Evolutionary conservation across 2,329 filamentous ascomycete genomes (phyloP), one percentile per base, ranked within the genome.

Genomic region (Trichoderma hamatum): DNA sequence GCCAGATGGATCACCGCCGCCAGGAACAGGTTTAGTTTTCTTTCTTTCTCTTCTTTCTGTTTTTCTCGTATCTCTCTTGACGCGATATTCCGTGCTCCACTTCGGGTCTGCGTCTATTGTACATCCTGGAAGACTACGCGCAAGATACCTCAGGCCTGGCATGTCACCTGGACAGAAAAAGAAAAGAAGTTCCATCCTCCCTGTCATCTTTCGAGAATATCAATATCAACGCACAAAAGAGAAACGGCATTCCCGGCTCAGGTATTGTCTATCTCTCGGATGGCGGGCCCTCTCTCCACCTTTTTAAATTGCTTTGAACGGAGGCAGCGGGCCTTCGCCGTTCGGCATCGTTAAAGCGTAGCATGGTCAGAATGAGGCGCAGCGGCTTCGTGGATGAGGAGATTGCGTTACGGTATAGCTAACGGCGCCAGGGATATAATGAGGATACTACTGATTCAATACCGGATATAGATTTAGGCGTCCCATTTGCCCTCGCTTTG

Each of bases 1-100:
- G 43, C 51, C 55, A 49, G 63, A 67, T 67, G 26, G 43, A 59
- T 56, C 54, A 55, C 43, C 24, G 21, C 43, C 43, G 56, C 32
- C 65, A 67, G 65, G 65, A 67, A 67, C 65, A 61, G 56, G 65
- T 43, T 32, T 52, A 67, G 56, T 61, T 61, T 59, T 67, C 30
- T 21, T 51, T 24, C 10, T 9, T 36, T 52, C 46, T 36, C 36
- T 55, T 64, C 34, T 51, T 54, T 52, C 26, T 19, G 11, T 13
- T 24, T 32, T 46, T 52, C 9, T 51, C 28, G n/a, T 16, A 54
- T 49, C 46, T 49, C 11, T 24, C 11, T 24, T 5, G 46, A 49
- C 46, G n/a, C 16, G 56, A 39, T 21, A 34, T 32, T 34, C 26
- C 4, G 39, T 30, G 28, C 43, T 51, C 59, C 39, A 49, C 39